Evolutionary conservation across 202 grass and related monocot species (phyloP).

Genomic region (Digitaria exilis): DNA sequence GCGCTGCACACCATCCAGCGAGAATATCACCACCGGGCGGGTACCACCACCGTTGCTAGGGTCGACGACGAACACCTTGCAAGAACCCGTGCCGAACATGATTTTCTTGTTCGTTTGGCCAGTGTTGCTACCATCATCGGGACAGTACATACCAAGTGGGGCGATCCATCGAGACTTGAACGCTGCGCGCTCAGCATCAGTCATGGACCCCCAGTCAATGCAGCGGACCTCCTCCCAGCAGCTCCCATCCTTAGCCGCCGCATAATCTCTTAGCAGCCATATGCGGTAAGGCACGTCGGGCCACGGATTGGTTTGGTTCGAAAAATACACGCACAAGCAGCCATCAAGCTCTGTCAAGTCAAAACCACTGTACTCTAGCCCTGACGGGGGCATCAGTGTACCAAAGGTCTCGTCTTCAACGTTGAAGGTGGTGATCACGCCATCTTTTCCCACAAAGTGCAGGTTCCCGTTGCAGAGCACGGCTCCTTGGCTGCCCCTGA

Average conservation of each 20-base stretch:
- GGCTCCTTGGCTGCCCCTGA: background rate
- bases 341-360: background rate
- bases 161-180: no score
- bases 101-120: no score
- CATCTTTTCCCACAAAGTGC: background rate
- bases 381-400: background rate
- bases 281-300: no score
- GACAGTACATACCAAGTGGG: background rate
- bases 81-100: background rate
- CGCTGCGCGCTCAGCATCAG: no score
- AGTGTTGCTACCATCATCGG: background rate
- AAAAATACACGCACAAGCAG: background rate
- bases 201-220: background rate
- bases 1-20: background rate
- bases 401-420: no score
- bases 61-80: background rate
- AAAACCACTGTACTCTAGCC: no score
- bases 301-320: background rate
- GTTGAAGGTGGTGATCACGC: no score
- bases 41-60: background rate
- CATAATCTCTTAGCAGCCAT: background rate
- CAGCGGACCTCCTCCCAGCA: background rate
- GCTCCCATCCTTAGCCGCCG: background rate
- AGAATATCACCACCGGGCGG: background rate
- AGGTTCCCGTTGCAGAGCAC: background rate